These are phyloP conservation scores for Lonicera japonica DNA, from an alignment of 129 eudicot species.

Conservation along the genomic window DNA sequence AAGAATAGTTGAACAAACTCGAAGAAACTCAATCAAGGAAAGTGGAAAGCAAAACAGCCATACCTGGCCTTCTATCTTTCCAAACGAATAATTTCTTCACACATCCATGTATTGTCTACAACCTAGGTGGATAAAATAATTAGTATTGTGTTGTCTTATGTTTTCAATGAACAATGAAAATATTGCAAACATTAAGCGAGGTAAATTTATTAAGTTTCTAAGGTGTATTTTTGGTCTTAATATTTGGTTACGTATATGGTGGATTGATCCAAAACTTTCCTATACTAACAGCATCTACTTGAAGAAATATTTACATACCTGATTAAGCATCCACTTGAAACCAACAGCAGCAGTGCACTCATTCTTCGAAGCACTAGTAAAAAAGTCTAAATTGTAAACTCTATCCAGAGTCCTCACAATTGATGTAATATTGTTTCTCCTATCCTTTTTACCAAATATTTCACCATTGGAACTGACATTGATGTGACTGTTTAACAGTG, in stretches of 20 bases:
- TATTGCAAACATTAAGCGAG: no score
- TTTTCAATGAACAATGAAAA: no score
- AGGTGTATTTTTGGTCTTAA: neutral
- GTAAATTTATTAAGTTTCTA: no score
- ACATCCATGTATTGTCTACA: no score
- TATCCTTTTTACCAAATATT: conserved; percentile 55
- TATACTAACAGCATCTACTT: neutral
- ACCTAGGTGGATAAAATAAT: no score
- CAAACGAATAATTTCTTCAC: no score
- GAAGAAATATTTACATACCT: conserved; percentile 32
- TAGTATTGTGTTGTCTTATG: no score
- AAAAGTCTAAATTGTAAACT: conserved; percentile 79
- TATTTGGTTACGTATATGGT: neutral
- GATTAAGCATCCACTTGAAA: conserved; percentile 99
- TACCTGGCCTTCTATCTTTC: no score
- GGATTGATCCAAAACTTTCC: no score
- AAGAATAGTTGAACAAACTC: no score
- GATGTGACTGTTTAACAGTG: conserved; percentile 74
- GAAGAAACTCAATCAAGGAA: no score
- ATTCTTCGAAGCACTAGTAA: conserved; percentile 88
- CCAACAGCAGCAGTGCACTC: conserved; percentile 89
- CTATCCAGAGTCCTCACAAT: conserved; percentile 62
- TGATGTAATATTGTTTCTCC: conserved; percentile 63
- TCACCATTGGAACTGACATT: conserved; percentile 91
- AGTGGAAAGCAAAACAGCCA: no score